Evolutionary conservation across 805 yeast genomes (phyloP).

Genomic region (Starmerella apicola): DNA sequence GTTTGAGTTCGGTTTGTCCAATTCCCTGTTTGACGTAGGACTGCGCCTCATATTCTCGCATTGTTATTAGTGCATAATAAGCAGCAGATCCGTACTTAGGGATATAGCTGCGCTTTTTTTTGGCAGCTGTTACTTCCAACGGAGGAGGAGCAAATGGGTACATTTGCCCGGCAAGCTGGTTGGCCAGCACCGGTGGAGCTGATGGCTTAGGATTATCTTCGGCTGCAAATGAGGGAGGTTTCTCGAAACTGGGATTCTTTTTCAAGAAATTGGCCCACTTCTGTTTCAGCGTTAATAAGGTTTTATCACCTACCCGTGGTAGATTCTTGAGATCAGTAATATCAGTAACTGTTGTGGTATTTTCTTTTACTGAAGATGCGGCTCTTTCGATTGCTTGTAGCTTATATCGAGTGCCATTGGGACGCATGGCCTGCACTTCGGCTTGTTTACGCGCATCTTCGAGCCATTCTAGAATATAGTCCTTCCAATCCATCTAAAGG

Average conservation of each 20-base stretch:
- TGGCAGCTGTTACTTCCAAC: constrained; percentile 8
- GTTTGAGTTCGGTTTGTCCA: constrained; percentile 44
- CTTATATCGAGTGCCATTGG: constrained; percentile 11
- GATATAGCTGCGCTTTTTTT: constrained; percentile 17
- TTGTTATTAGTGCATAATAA: constrained; percentile 17
- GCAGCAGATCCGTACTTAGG: constrained; percentile 19
- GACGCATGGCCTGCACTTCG: constrained; percentile 9
- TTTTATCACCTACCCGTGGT: constrained; percentile 61
- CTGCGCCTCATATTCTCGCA: constrained; percentile 17
- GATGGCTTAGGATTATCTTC: not conserved
- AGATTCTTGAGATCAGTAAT: constrained; percentile 48
- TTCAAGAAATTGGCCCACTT: constrained; percentile 43
- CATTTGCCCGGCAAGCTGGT: constrained; percentile 4
- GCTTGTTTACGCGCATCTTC: constrained; percentile 20
- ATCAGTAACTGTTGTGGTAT: constrained; percentile 5
- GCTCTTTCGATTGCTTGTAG: constrained; percentile 11
- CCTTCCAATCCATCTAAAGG: constrained; percentile 21
- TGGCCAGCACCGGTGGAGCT: constrained; percentile 3
- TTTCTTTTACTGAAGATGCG: constrained; percentile 5
- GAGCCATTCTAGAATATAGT: constrained; percentile 24
- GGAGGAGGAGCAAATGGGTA: constrained; percentile 14
- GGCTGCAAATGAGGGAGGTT: constrained; percentile 32
- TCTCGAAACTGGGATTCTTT: constrained; percentile 33
- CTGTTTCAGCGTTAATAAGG: constrained; percentile 39
- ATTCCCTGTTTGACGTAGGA: constrained; percentile 38